A percentile compares a stretch with the other conserved stretches of the same genome.
phyloP scores from a whole-genome alignment of 1,284 basidiomycete genomes.

The Boletus chippewaensis region DNA sequence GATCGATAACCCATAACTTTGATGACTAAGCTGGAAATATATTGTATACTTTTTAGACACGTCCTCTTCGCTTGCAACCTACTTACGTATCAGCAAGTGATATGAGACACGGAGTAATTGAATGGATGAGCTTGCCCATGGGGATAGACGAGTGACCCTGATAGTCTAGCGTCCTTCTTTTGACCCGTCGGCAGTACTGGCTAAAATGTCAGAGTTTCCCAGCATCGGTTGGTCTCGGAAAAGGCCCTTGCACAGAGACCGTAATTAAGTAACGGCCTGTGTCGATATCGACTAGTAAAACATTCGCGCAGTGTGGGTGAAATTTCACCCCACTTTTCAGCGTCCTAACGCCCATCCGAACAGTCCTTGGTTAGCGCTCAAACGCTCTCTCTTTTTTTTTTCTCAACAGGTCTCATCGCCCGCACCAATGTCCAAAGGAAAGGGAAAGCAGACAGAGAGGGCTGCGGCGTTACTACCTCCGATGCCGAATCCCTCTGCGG shows the following conservation, averaged over 20 bases:
- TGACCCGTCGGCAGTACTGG: background rate
- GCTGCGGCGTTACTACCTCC: slow-evolving; percentile 27
- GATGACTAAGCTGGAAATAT: too few species aligned
- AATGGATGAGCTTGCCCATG: too few species aligned
- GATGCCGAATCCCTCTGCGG: slow-evolving; percentile 50
- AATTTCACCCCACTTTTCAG: background rate
- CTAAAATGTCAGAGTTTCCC: slow-evolving; percentile 7
- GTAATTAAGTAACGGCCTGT: background rate
- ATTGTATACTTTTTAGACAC: too few species aligned
- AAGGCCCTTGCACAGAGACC: slow-evolving; percentile 4
- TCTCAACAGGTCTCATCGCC: background rate
- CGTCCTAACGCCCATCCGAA: slow-evolving; percentile 7
- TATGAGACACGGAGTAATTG: background rate
- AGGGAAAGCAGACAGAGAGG: slow-evolving; percentile 25
- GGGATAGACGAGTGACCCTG: background rate
- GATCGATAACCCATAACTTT: too few species aligned
- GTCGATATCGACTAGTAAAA: slow-evolving; percentile 5
- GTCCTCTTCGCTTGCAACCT: too few species aligned
- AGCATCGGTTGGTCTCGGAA: slow-evolving; percentile 11
- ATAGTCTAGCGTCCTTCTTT: background rate
- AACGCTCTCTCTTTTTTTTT: background rate
- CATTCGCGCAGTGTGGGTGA: slow-evolving; percentile 4
- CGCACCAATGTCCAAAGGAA: slow-evolving; percentile 24
- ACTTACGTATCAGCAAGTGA: too few species aligned
- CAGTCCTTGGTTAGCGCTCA: slow-evolving; percentile 6